Conservation (phyloP, 257 asterid genomes). For the Solanum sejunctum region DNA sequence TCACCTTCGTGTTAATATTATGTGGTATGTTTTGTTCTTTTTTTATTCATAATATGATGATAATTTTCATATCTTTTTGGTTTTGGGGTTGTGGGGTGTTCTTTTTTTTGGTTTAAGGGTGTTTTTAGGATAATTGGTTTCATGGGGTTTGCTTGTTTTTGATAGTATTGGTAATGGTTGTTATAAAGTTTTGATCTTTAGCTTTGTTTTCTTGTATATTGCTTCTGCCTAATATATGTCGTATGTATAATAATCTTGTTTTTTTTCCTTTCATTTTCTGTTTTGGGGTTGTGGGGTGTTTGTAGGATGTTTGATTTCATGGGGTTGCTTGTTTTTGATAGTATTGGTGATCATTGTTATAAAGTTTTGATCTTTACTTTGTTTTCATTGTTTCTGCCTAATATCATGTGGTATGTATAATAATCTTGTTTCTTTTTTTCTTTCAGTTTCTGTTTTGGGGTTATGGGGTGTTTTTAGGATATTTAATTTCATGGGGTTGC, state of each 20-base stretch:
- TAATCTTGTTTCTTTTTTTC: background rate
- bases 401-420: conserved; percentile 67
- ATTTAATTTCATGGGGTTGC: background rate
- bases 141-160: conserved; percentile 8
- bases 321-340: conserved; percentile 10
- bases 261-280: no score
- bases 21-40: conserved; percentile 41
- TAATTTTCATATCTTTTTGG: background rate
- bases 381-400: background rate
- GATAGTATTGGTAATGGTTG: background rate
- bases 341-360: background rate
- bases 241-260: no score
- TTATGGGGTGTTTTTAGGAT: background rate
- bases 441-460: background rate
- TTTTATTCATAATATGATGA: background rate
- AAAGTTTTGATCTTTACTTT: no score
- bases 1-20: conserved; percentile 89
- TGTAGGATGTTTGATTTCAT: background rate
- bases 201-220: no score
- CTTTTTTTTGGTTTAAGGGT: background rate
- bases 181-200: no score
- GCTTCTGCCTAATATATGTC: no score
- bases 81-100: background rate
- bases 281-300: background rate
- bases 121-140: background rate